These are phyloP conservation scores for Colletotrichum cereale DNA, from an alignment of 2,329 filamentous ascomycete genomes.

Conservation along the genomic window DNA sequence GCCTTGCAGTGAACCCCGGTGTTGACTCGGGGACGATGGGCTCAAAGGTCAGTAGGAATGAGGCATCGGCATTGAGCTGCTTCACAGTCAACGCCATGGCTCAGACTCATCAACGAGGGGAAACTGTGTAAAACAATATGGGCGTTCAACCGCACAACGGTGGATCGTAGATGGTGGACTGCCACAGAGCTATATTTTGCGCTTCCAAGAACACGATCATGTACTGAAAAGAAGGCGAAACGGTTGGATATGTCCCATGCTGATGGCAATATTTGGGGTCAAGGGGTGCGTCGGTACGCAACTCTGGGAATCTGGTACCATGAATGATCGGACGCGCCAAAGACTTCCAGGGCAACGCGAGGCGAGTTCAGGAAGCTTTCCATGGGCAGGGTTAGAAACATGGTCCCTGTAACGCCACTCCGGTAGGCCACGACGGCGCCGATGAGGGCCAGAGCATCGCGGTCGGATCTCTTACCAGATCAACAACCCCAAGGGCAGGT, in stretches of 20 bases:
- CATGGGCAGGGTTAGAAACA: conserved; percentile 26
- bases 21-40: conserved; percentile 60
- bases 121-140: not conserved
- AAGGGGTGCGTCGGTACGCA: conserved; percentile 25
- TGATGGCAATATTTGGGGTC: conserved; percentile 6
- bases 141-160: not conserved
- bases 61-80: conserved; percentile 74
- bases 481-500: conserved; percentile 31
- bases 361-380: conserved; percentile 35
- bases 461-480: conserved; percentile 25
- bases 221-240: not conserved
- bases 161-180: not conserved
- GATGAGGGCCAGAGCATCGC: conserved; percentile 33
- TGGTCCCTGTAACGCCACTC: conserved; percentile 33
- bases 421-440: conserved; percentile 1
- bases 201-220: not conserved
- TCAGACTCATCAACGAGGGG: not conserved
- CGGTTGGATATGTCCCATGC: conserved; percentile 30
- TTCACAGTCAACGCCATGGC: conserved; percentile 73
- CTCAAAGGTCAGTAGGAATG: conserved; percentile 74
- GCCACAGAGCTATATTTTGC: conserved; percentile 13
- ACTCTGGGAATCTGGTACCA: conserved; percentile 18
- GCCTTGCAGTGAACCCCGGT: conserved; percentile 54
- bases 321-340: conserved; percentile 27
- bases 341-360: conserved; percentile 31